Percentiles rank a stretch among this genome's conserved stretches.
Evolutionary conservation across 2,329 filamentous ascomycete species (phyloP).

Genomic region (Hypoxylon sp.): DNA sequence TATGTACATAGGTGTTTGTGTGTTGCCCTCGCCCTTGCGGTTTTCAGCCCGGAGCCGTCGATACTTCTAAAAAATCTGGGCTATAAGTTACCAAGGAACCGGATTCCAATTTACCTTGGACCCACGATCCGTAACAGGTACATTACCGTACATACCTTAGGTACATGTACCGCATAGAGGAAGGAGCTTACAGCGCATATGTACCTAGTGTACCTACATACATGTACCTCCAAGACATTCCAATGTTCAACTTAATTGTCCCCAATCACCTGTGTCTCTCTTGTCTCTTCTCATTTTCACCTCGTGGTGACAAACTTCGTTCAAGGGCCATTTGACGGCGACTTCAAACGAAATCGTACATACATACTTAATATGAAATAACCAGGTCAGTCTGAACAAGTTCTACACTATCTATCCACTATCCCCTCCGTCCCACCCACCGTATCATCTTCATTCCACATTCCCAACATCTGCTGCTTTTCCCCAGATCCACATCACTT

Average conservation of each 20-base stretch:
- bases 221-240: neutral
- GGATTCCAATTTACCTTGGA: conserved; percentile 29
- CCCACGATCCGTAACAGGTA: conserved; percentile 22
- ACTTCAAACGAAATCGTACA: neutral
- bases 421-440: conserved; percentile 5
- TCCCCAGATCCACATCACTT: neutral
- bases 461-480: conserved; percentile 3
- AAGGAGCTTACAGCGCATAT: neutral
- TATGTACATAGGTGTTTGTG: neutral
- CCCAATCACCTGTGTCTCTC: conserved; percentile 20
- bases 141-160: conserved; percentile 1
- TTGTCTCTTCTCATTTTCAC: conserved; percentile 9
- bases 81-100: conserved; percentile 12
- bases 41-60: conserved; percentile 6
- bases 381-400: conserved; percentile 7
- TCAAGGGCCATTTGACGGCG: neutral
- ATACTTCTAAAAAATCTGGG: conserved; percentile 2
- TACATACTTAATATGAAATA: conserved; percentile 21
- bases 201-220: neutral
- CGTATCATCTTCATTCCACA: conserved; percentile 7
- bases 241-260: neutral
- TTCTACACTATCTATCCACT: conserved; percentile 3
- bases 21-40: neutral
- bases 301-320: conserved; percentile 11
- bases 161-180: neutral